These are phyloP conservation scores for Orbilia javanica DNA, from an alignment of 2,329 filamentous ascomycete genomes.

Conservation along the genomic window DNA sequence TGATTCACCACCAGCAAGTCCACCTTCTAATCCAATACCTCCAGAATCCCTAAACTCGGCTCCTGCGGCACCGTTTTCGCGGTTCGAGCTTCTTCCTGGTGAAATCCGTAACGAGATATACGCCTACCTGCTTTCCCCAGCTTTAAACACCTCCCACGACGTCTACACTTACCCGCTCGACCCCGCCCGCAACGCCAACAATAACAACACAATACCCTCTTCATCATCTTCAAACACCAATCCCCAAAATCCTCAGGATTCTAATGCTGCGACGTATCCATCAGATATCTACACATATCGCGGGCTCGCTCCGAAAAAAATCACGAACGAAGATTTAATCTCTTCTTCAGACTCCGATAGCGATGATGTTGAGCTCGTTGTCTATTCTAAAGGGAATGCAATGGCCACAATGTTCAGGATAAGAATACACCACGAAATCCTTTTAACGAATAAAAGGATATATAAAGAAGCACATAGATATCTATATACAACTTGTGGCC, in stretches of 20 bases:
- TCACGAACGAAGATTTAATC: neutral
- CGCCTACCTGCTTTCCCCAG: constrained; percentile 39
- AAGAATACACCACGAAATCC: constrained; percentile 31
- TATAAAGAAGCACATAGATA: constrained; percentile 43
- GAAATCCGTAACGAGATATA: constrained; percentile 51
- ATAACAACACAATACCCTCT: constrained; percentile 5
- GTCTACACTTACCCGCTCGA: constrained; percentile 21
- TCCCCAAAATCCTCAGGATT: neutral
- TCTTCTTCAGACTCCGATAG: constrained; percentile 21
- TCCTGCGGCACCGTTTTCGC: neutral
- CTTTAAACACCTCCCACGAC: constrained; percentile 41
- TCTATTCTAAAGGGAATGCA: constrained; percentile 15
- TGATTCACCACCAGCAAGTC: neutral
- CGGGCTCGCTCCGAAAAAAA: neutral
- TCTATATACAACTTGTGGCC: constrained; percentile 34
- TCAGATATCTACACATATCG: constrained; percentile 26
- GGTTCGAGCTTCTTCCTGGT: constrained; percentile 49
- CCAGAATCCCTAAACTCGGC: neutral
- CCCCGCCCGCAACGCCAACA: constrained; percentile 24
- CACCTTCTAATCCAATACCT: neutral
- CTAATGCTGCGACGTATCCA: neutral
- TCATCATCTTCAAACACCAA: neutral
- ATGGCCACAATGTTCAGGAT: constrained; percentile 30
- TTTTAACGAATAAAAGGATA: constrained; percentile 39
- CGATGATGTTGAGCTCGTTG: constrained; percentile 28